Evolutionary conservation across 768 basidiomycete species (phyloP).

Genomic region (Tephrocybe sp.): DNA sequence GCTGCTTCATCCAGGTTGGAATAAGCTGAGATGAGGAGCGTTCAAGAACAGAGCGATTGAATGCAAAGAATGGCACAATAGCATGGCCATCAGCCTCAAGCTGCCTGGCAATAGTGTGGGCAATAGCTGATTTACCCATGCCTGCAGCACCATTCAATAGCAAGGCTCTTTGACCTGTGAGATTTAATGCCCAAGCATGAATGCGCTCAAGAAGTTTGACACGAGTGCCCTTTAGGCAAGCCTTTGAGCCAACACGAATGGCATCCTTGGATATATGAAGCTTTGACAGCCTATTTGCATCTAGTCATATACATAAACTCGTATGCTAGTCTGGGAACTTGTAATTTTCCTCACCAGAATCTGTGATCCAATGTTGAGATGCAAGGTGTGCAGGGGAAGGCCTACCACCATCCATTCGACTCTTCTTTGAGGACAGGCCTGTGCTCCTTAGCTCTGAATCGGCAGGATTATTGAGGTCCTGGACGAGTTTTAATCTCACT

Average conservation of each 20-base stretch:
- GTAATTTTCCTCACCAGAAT: too few relatives aligned
- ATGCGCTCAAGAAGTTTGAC: not conserved
- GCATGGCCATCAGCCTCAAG: not conserved
- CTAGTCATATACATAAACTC: too few relatives aligned
- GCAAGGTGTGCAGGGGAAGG: too few relatives aligned
- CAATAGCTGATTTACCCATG: not conserved
- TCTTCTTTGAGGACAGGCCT: too few relatives aligned
- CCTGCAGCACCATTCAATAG: not conserved
- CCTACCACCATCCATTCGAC: too few relatives aligned
- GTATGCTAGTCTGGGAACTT: too few relatives aligned
- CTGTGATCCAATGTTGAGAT: too few relatives aligned
- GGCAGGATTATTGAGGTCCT: too few relatives aligned
- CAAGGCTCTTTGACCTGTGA: not conserved
- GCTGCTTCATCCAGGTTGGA: not conserved
- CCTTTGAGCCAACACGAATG: not conserved
- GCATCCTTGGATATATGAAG: not conserved
- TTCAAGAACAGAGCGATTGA: not conserved
- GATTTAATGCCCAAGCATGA: not conserved
- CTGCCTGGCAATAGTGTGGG: not conserved
- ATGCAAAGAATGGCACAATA: not conserved
- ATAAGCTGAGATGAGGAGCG: not conserved
- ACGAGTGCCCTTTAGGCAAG: not conserved
- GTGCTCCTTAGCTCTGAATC: too few relatives aligned
- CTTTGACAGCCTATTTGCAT: too few relatives aligned
- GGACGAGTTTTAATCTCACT: too few relatives aligned